Base-by-base conservation (phyloP, 1,284 basidiomycete species). In the Sparassis latifolia region DNA sequence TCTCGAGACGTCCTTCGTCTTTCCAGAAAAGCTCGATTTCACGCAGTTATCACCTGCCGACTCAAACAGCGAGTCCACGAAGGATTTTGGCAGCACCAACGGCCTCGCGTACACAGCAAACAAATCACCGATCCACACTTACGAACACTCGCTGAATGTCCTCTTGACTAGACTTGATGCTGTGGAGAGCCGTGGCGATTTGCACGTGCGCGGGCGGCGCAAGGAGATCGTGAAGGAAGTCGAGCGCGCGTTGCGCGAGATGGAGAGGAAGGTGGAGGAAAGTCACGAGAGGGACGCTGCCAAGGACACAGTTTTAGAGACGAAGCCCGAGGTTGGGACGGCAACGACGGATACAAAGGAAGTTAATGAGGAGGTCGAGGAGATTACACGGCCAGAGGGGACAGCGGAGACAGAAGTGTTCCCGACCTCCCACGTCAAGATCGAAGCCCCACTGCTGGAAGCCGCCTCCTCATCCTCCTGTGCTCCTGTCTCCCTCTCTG, bases 131-230 rank as follows among this genome's bases (percentile, higher is more conserved):
- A 66, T 80, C 43, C 78, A 77, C 57, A 67, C 67, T 5, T 75
- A 79, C 61, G 74, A 78, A 52, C 68, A 80, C 50, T 69, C 73
- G 27, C 70, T 89, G 48, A 77, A 79, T 47, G 77, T 77, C 48
- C 66, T 90, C 7, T 69, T 90, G 33, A 74, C 80, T 42, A 71
- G 74, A 51, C 74, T 89, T 4, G 88, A 91, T 57, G 79, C 74
- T 0, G 75, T 89, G 4, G 77, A 85, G 55, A 84, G 79, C 55
- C 75, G 73, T 58, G 87, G 86, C 0, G 75, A 82, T 53, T 62
- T 68, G 47, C 66, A 65, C 2, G 76, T 91, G 12, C 70, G 86
- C 42, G 70, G 72, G n/a, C 70, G 68, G 52, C 67, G 88, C 49
- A 77, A 81, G 64, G 70, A 69, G 9, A 71, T 86, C 3, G 86